Conservation (phyloP, 208 protist genomes). For the Leptomonas pyrrhocoris region DNA sequence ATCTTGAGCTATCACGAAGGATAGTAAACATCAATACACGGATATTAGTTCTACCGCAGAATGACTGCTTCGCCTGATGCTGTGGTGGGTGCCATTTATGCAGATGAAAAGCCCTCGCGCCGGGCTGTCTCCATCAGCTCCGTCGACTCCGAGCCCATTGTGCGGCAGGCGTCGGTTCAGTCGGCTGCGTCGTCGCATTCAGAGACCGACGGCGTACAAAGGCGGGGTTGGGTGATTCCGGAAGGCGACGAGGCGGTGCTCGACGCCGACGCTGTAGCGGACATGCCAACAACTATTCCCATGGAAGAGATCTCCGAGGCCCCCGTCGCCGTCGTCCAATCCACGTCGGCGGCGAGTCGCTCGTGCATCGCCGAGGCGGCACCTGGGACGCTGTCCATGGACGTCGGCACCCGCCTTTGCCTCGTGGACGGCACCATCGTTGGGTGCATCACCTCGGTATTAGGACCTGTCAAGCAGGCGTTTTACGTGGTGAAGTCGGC, state of each 20-base stretch:
- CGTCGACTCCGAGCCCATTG: slow-evolving; percentile 77
- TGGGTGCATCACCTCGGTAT: slow-evolving; percentile 54
- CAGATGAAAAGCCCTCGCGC: slow-evolving; percentile 40
- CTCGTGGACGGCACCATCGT: slow-evolving; percentile 57
- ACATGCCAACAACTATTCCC: slow-evolving; percentile 31
- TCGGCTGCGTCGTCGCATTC: slow-evolving; percentile 25
- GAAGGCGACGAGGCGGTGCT: slow-evolving; percentile 31
- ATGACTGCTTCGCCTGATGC: slow-evolving; percentile 20
- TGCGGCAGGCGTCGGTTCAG: slow-evolving; percentile 20
- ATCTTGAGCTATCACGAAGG: too few species aligned
- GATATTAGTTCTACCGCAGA: background rate
- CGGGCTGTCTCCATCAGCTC: slow-evolving; percentile 81
- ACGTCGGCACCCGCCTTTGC: slow-evolving; percentile 71
- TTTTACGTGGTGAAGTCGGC: slow-evolving; percentile 54
- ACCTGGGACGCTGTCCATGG: slow-evolving; percentile 49
- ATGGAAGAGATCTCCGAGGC: slow-evolving; percentile 63
- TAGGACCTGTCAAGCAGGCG: slow-evolving; percentile 65
- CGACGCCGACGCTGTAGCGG: slow-evolving; percentile 12
- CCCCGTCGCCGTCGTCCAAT: slow-evolving; percentile 43
- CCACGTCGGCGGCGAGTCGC: slow-evolving; percentile 26
- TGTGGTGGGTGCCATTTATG: slow-evolving; percentile 30
- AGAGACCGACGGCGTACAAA: background rate
- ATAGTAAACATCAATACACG: background rate
- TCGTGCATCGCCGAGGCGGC: slow-evolving; percentile 57
- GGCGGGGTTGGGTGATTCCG: slow-evolving; percentile 3